Evolutionary conservation across 2,329 filamentous ascomycete genomes (phyloP), one percentile per base, ranked within the genome.

Genomic region (Curvularia hawaiiensis): DNA sequence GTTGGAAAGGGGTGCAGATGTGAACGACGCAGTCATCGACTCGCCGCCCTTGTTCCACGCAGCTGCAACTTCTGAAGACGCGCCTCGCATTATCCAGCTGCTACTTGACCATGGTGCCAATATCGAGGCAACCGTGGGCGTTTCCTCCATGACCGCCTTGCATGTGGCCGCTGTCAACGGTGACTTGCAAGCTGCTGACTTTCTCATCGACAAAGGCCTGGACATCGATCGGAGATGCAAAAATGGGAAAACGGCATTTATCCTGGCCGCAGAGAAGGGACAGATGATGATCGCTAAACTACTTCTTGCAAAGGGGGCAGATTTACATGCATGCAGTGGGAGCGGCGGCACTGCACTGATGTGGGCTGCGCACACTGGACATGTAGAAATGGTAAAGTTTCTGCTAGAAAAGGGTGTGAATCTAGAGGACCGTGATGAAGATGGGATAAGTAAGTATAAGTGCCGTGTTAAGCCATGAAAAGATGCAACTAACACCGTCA

Each of bases 241-340:
- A 14, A 33, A 6, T 10, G 44, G 62, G 62, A 60, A 61, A 20
- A 71, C 65, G n/a, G 58, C 69, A 48, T 26, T 70, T 1, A 50
- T 65, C 24, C 52, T 67, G 9, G 66, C 69, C 3, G 67, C 67
- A 18, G 59, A 63, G 11, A 45, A 46, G 16, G 69, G 69, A 12
- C 45, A 65, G 14, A 28, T 50, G 7, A 53, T 48, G 8, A 41
- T 61, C 33, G 62, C 59, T 11, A 63, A 63, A 38, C 6, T 64
- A 2, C 61, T 71, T 10, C 52, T 67, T 43, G 54, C 60, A 1
- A 59, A 62, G 24, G 67, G 70, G 24, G 67, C 65, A 31, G 52
- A 67, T 10, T 5, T 63, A 16, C n/a, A 61, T n/a, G 48, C 38
- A 9, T 56, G 26, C 47, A 61, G 61, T 49, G 43, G 46, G 2